Evolutionary conservation across 2,329 filamentous ascomycete species (phyloP).

Genomic region (Fusarium sp.): DNA sequence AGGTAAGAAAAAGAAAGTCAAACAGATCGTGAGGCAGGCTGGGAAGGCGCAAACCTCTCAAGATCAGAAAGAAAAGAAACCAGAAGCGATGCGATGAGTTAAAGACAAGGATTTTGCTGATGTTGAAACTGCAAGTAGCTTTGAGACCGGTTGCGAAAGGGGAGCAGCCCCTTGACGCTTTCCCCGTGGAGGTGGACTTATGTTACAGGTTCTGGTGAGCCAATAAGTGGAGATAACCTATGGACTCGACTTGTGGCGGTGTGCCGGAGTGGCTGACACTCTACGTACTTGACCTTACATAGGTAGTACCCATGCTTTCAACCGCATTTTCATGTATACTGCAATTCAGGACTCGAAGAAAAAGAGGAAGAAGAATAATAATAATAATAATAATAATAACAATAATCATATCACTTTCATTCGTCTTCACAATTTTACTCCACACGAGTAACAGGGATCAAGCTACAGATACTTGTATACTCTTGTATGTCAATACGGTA

Average conservation of each 20-base stretch:
- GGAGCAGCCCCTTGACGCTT: conserved; percentile 29
- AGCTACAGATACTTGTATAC: not conserved
- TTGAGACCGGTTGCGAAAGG: conserved; percentile 32
- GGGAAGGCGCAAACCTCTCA: not conserved
- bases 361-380: not conserved
- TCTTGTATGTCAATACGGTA: not conserved
- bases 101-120: conserved; percentile 8
- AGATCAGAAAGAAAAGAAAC: not conserved
- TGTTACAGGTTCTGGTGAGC: conserved; percentile 24
- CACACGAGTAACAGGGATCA: not conserved
- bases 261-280: conserved; percentile 30
- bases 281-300: not conserved
- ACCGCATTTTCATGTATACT: not conserved
- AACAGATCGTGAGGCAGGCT: conserved; percentile 2
- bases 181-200: not conserved
- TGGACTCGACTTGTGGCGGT: conserved; percentile 27
- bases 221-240: conserved; percentile 21
- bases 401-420: not conserved
- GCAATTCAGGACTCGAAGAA: not conserved
- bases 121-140: conserved; percentile 29
- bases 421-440: not conserved
- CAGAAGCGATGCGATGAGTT: not conserved
- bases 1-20: not conserved
- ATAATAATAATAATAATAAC: not conserved
- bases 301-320: not conserved